These are phyloP conservation scores for Nicotiana rustica DNA, from an alignment of 305 asterid species.

Conservation along the genomic window DNA sequence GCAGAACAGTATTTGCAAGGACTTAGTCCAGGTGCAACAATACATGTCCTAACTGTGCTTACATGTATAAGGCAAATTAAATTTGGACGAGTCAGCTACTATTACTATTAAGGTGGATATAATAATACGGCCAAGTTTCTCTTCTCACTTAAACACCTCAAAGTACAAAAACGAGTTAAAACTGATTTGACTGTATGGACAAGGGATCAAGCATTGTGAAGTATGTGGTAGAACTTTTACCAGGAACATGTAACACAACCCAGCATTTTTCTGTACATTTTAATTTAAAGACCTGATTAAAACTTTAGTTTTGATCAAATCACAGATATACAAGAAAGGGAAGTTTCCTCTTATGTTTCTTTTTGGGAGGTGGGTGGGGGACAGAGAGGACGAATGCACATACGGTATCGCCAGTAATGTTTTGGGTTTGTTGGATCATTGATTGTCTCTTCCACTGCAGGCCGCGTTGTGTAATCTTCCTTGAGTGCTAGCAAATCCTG, in stretches of 20 bases:
- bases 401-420: constrained; percentile 97
- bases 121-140: not conserved
- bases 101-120: not conserved
- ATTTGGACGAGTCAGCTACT: constrained; percentile 17
- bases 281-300: not conserved
- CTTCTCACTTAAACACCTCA: constrained; percentile 20
- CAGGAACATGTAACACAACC: not conserved
- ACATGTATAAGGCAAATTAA: constrained; percentile 1
- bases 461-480: constrained; percentile 84
- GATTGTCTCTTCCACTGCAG: constrained; percentile 93
- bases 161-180: not conserved
- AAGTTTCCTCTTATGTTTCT: constrained; percentile 6
- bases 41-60: constrained; percentile 18
- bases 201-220: constrained; percentile 19
- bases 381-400: constrained; percentile 39
- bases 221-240: not conserved
- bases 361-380: not conserved
- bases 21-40: constrained; percentile 19
- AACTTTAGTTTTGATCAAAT: not conserved
- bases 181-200: not conserved
- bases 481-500: constrained; percentile 94
- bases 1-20: constrained; percentile 7
- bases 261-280: not conserved
- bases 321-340: not conserved
- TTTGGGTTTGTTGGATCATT: constrained; percentile 97